Evolutionary conservation across 1,139 yeast genomes (phyloP).

Genomic region (Pichia sp.): DNA sequence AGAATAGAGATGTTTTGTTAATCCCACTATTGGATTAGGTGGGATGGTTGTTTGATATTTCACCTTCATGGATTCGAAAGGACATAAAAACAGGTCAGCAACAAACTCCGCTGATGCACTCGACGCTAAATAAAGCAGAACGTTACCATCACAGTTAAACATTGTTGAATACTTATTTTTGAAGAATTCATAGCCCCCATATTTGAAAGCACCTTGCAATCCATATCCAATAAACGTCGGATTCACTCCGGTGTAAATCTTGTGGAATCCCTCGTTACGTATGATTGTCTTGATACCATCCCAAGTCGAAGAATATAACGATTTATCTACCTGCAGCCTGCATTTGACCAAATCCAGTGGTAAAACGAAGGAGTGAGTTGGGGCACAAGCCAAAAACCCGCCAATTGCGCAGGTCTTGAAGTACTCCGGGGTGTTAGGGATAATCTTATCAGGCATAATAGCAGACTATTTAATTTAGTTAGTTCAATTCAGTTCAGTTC

Average conservation of each 20-base stretch:
- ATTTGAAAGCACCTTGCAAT: constrained; percentile 93
- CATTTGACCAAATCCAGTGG: constrained; percentile 91
- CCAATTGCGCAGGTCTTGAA: constrained; percentile 82
- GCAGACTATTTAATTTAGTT: constrained; percentile 90
- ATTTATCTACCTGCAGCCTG: constrained; percentile 77
- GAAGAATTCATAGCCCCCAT: constrained; percentile 88
- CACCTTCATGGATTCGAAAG: constrained; percentile 89
- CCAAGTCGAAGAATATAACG: constrained; percentile 61
- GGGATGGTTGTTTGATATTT: constrained; percentile 90
- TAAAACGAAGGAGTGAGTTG: constrained; percentile 87
- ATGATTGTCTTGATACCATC: constrained; percentile 75
- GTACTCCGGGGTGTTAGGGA: constrained; percentile 59
- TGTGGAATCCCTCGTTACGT: constrained; percentile 61
- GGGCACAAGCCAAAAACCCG: constrained; percentile 90
- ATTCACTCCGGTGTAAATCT: constrained; percentile 77
- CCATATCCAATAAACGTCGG: constrained; percentile 91
- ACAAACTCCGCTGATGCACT: constrained; percentile 90
- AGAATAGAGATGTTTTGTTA: constrained; percentile 59
- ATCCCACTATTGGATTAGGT: constrained; percentile 31
- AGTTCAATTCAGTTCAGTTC: constrained; percentile 27
- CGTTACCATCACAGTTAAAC: constrained; percentile 63
- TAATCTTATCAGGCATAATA: constrained; percentile 63
- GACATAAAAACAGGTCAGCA: constrained; percentile 85
- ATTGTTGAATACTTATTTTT: constrained; percentile 66
- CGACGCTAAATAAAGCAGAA: constrained; percentile 70